Evolutionary conservation across 129 eudicot species (phyloP).

Genomic region (Mikania micrantha): DNA sequence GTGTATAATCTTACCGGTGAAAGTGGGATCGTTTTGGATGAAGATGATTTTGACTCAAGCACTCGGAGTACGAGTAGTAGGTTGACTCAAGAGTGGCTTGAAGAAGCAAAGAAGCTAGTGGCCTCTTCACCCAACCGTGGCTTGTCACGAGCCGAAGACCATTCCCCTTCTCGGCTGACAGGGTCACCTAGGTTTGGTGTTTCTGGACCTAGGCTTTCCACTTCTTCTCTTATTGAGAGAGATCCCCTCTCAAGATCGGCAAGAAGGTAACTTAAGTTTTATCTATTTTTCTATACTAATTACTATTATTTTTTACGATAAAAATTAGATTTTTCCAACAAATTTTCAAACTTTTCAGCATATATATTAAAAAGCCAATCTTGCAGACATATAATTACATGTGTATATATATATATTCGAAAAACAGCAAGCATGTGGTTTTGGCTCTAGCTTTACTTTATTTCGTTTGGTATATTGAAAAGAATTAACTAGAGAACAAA

Average conservation of each 20-base stretch:
- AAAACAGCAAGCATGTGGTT: too few relatives aligned
- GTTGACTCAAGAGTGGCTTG: conserved; percentile 73
- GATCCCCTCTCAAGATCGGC: conserved; percentile 74
- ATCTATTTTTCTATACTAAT: not conserved
- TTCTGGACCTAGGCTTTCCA: conserved; percentile 34
- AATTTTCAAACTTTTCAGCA: too few relatives aligned
- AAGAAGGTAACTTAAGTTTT: conserved; percentile 55
- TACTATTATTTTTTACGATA: not conserved
- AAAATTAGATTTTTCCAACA: too few relatives aligned
- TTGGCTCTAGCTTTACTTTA: too few relatives aligned
- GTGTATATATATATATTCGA: too few relatives aligned
- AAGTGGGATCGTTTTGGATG: conserved; percentile 8
- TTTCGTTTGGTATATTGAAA: too few relatives aligned
- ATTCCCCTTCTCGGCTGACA: conserved; percentile 50
- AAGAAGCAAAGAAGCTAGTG: conserved; percentile 69
- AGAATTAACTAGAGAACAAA: too few relatives aligned
- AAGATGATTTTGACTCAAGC: conserved; percentile 56
- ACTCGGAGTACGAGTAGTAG: conserved; percentile 56
- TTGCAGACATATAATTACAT: too few relatives aligned
- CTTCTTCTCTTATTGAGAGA: conserved; percentile 36
- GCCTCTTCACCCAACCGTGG: conserved; percentile 69
- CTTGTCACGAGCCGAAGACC: conserved; percentile 25
- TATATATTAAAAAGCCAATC: too few relatives aligned
- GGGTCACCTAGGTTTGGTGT: conserved; percentile 60
- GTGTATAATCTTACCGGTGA: conserved; percentile 54